Base-by-base conservation (phyloP, 345 rosid species). In the Citrus maxima region DNA sequence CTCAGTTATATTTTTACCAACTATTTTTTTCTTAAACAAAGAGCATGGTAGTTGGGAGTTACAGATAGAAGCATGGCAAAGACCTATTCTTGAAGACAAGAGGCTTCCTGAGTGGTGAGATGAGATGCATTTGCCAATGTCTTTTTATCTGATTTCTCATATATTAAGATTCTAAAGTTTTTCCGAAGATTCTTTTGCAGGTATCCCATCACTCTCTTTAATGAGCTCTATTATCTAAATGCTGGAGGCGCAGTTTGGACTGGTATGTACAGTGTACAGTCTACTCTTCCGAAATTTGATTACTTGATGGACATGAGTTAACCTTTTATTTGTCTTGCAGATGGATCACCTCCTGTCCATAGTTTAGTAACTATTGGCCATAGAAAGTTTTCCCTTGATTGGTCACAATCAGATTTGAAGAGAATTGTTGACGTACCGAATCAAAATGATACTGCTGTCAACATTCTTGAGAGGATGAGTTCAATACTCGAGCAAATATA, bases 221-320 rank as follows among this genome's bases (percentile, higher is more conserved):
- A 95, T 76, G 99, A 95, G 86, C 97, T 95, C 66, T 95, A 93
- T 84, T 95, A 88, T 87, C 94, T 95, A 55, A 95, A 94, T 82
- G 82, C 99, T 1, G 99, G 98, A 55, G 93, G 99, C 5, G 91
- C 98, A 28, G 70, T 95, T 76, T 95, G 98, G 99, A 95, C 97
- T 82, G 95, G 99, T 92, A 80, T 64, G 68, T 61, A 64, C 46
- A 38, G 21, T 70, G 68, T 61, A 64, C 54, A 38, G 18, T 70
- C 73, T 46, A n/a, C 64, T 25, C 61, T 42, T 24, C 49, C 59
- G 63, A 14, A 63, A 56, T 34, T 27, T 51, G 24, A 32, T 67
- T 78, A 32, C 22, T 35, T 56, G 21, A 67, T 54, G 73, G 25
- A 55, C 37, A 55, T 66, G 25, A 35, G 14, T 24, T 54, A 7